Evolutionary conservation across 1,284 basidiomycete genomes (phyloP).

Genomic region (Moniliella sp.): DNA sequence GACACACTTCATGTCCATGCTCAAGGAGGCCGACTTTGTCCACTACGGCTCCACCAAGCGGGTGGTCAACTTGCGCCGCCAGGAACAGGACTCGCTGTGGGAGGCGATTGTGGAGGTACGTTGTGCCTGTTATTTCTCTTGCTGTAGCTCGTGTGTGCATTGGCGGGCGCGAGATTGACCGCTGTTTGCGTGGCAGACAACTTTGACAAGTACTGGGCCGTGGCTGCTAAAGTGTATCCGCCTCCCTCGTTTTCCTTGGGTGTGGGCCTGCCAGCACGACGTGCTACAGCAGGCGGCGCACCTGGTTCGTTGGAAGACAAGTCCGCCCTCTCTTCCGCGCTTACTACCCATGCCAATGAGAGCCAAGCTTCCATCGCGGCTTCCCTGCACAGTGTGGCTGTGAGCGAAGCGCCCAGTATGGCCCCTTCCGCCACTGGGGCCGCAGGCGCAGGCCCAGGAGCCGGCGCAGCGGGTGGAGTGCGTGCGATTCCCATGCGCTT

Average conservation of each 20-base stretch:
- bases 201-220: constrained; percentile 77
- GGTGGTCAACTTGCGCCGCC: constrained; percentile 15
- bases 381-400: constrained; percentile 1
- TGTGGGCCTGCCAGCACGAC: too few species aligned
- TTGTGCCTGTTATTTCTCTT: not conserved
- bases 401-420: constrained; percentile 2
- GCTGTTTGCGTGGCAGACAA: constrained; percentile 44
- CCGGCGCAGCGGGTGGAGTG: constrained; percentile 44
- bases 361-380: constrained; percentile 8
- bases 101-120: constrained; percentile 8
- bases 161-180: not conserved
- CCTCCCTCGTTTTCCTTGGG: too few species aligned
- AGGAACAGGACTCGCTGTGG: constrained; percentile 22
- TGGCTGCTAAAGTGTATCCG: constrained; percentile 57
- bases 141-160: not conserved
- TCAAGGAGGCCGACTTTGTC: constrained; percentile 27
- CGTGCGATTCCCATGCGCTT: constrained; percentile 63
- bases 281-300: not conserved
- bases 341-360: constrained; percentile 9
- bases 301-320: constrained; percentile 4
- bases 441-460: not conserved
- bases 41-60: constrained; percentile 18
- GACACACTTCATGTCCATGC: constrained; percentile 19
- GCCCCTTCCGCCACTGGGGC: constrained; percentile 6
- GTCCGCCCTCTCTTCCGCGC: constrained; percentile 3